Base-by-base conservation (phyloP, 2,329 filamentous ascomycete genomes). In the Cladosporium phlei region DNA sequence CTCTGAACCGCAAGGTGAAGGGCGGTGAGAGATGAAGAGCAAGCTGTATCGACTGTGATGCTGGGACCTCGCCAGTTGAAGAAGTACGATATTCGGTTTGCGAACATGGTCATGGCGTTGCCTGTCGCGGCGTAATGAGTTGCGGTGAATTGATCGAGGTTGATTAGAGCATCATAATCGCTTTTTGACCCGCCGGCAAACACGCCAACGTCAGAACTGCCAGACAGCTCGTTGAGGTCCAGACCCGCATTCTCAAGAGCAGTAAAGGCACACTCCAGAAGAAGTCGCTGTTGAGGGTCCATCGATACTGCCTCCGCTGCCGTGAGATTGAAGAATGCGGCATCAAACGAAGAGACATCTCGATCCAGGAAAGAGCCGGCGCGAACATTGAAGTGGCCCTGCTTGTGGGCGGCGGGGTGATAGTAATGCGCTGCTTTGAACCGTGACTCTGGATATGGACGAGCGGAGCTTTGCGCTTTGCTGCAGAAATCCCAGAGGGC, bases 241-340 rank as follows among this genome's bases (percentile, higher is more conserved):
- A 46, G 27, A 8, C 50, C 51, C 3, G 45, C 48, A 37, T 51
- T 47, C 29, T 51, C 48, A n/a, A 51, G 21, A 20, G 48, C 48
- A 25, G 59, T 56, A 17, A 55, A 56, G n/a, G 55, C 52, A 20
- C 29, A 46, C 30, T 60, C 56, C 2, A 61, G 52, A 5, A 58
- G 34, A 22, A 58, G 42, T 3, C 59, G 48, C 46, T 59, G 55
- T 44, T 61, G 56, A n/a, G 57, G 57, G 43, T 61, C 57, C 46
- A 59, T 58, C 17, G 50, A 50, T 20, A 51, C 44, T 22, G 53
- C 57, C 37, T 61, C 58, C 10, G 38, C 35, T 3, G 46, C 46
- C 30, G 33, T 48, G 16, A 57, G 50, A 14, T 46, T 45, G 45
- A 61, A 61, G 43, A 61, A 61, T 2, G 47, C 32, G 6, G 52